phyloP scores from a whole-genome alignment of 495 filamentous ascomycete species.

The Penicillium ucsense region DNA sequence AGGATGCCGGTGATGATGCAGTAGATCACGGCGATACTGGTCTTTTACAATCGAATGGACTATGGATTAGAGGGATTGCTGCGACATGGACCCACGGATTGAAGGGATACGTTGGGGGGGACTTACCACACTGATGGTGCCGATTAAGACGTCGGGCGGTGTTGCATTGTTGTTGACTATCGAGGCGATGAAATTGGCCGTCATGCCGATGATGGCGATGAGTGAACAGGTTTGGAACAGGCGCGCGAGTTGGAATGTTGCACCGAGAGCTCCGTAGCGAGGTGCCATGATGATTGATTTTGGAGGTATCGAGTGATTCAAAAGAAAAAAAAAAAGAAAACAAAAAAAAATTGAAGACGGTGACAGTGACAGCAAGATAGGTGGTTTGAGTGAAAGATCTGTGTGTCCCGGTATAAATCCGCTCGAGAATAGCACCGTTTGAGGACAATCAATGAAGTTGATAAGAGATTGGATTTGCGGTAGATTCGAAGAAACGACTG shows the following conservation, averaged over 20 bases:
- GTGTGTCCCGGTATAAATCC: too few relatives aligned
- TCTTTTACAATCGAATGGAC: slow-evolving; percentile 40
- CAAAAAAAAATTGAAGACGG: not conserved
- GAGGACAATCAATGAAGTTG: too few relatives aligned
- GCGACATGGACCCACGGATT: too few relatives aligned
- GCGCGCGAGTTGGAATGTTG: slow-evolving; percentile 65
- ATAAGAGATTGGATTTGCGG: too few relatives aligned
- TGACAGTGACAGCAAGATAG: not conserved
- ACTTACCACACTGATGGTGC: slow-evolving; percentile 70
- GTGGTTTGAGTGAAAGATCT: too few relatives aligned
- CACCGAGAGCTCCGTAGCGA: slow-evolving; percentile 62
- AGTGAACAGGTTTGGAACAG: slow-evolving; percentile 62
- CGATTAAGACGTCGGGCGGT: slow-evolving; percentile 64
- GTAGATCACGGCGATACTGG: slow-evolving; percentile 69
- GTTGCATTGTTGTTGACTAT: slow-evolving; percentile 55
- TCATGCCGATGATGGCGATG: slow-evolving; percentile 71
- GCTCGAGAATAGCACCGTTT: too few relatives aligned
- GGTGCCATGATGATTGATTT: slow-evolving; percentile 13
- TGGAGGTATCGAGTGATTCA: not conserved
- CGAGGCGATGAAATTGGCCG: slow-evolving; percentile 70
- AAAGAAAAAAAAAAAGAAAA: not conserved
- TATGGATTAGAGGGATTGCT: too few relatives aligned
- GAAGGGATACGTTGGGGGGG: too few relatives aligned
- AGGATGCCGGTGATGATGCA: slow-evolving; percentile 64
- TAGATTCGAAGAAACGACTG: too few relatives aligned